phyloP scores from a whole-genome alignment of 176 grass and related monocot species.

The Carex pumila region DNA sequence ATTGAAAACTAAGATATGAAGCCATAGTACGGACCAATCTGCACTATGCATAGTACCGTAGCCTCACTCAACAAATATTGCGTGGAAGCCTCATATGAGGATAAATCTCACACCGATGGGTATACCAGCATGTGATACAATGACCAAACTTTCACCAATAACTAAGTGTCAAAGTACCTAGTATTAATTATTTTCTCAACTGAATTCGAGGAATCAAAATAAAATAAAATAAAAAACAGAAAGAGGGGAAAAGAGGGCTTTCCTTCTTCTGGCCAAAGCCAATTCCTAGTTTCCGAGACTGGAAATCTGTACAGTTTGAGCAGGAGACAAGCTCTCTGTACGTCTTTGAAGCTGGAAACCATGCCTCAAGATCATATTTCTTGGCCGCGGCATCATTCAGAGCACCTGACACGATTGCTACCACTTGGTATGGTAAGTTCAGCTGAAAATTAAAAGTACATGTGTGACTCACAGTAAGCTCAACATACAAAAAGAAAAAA shows the following conservation, averaged over 20 bases:
- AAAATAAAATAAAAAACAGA: not conserved
- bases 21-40: no score
- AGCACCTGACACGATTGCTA: conserved; percentile 86
- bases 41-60: no score
- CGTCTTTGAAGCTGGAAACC: conserved; percentile 90
- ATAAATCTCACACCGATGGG: not conserved
- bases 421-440: conserved; percentile 75
- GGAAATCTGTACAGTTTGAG: conserved; percentile 94
- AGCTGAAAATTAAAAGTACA: conserved; percentile 37
- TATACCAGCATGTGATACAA: not conserved
- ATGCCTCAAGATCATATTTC: conserved; percentile 93
- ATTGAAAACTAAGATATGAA: no score
- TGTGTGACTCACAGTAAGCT: not conserved
- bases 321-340: conserved; percentile 88
- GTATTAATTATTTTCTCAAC: not conserved
- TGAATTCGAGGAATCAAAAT: not conserved
- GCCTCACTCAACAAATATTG: not conserved
- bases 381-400: conserved; percentile 93
- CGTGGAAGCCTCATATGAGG: not conserved
- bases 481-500: conserved; percentile 5
- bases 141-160: not conserved
- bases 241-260: not conserved
- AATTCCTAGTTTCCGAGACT: conserved; percentile 86
- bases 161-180: not conserved
- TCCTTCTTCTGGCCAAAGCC: conserved; percentile 89